A percentile compares a stretch with the other conserved stretches of the same genome.
Evolutionary conservation across 495 filamentous ascomycete genomes (phyloP).

Genomic region (Neurospora sp.): DNA sequence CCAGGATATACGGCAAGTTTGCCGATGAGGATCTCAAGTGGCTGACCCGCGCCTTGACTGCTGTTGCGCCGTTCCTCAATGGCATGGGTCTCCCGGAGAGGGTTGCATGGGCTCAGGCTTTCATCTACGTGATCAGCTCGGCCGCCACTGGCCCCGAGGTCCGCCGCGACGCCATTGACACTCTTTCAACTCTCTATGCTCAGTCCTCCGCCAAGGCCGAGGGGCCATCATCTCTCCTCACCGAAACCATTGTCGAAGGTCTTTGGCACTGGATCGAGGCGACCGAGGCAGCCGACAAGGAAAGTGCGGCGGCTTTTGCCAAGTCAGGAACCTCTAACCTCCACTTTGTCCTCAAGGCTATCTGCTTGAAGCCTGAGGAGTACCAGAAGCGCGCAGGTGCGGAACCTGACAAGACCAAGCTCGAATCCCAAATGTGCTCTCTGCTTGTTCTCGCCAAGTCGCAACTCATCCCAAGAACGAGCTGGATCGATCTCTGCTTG

Average conservation of each 20-base stretch:
- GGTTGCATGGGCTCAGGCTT: constrained; percentile 66
- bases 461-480: constrained; percentile 62
- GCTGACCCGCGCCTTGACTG: constrained; percentile 59
- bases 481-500: constrained; percentile 84
- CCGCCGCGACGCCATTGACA: constrained; percentile 46
- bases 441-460: constrained; percentile 70
- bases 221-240: constrained; percentile 29
- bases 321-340: constrained; percentile 53
- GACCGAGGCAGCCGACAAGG: constrained; percentile 59
- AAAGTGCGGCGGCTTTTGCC: constrained; percentile 58
- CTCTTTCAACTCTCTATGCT: constrained; percentile 52
- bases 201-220: constrained; percentile 36
- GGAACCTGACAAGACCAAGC: constrained; percentile 26
- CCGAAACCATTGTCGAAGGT: constrained; percentile 51
- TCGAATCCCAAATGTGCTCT: constrained; percentile 57
- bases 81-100: constrained; percentile 22
- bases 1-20: constrained; percentile 72
- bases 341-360: constrained; percentile 56
- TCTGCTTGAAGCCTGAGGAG: constrained; percentile 47
- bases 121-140: constrained; percentile 68
- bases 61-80: constrained; percentile 38
- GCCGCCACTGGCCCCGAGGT: constrained; percentile 44
- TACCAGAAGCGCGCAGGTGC: constrained; percentile 27
- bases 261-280: constrained; percentile 76
- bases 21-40: constrained; percentile 66